Conservation (phyloP, 495 filamentous ascomycete genomes). For the Penicillium cinerascens region DNA sequence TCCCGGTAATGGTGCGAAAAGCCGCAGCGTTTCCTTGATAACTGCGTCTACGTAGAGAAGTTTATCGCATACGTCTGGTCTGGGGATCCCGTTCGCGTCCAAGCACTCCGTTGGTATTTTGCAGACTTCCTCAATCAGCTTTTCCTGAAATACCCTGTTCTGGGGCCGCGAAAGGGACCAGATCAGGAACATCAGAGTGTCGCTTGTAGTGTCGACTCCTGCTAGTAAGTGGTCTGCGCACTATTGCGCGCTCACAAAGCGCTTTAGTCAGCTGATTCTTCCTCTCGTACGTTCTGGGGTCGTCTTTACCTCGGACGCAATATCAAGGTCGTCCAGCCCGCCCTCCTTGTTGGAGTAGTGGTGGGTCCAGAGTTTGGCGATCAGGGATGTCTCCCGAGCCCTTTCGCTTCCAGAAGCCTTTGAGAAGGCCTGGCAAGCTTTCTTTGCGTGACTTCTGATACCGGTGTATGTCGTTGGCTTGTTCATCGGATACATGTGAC, state of each 20-base stretch:
- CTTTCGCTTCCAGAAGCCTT: slow-evolving; percentile 1
- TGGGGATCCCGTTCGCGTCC: slow-evolving; percentile 24
- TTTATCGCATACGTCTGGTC: slow-evolving; percentile 53
- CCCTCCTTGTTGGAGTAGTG: neutral
- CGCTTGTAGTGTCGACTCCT: slow-evolving; percentile 19
- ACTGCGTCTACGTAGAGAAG: slow-evolving; percentile 66
- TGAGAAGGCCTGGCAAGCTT: neutral
- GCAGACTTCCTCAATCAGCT: slow-evolving; percentile 22
- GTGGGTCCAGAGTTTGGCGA: slow-evolving; percentile 1
- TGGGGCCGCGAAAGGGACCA: slow-evolving; percentile 31
- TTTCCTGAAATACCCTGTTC: slow-evolving; percentile 23
- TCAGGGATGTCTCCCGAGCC: neutral
- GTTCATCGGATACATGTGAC: slow-evolving; percentile 27
- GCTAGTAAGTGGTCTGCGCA: slow-evolving; percentile 9
- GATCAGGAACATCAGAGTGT: slow-evolving; percentile 35
- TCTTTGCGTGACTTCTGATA: slow-evolving; percentile 14
- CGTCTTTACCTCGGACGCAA: slow-evolving; percentile 5
- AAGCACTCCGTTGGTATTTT: neutral
- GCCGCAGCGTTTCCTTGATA: slow-evolving; percentile 65
- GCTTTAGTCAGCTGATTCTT: too few relatives aligned
- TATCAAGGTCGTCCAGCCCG: slow-evolving; percentile 5
- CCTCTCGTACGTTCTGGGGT: too few relatives aligned
- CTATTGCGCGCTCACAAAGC: neutral
- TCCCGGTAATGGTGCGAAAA: slow-evolving; percentile 64
- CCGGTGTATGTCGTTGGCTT: slow-evolving; percentile 35